Conservation (phyloP, 352 stramenopile genomes). For the Phytophthora aleatoria region DNA sequence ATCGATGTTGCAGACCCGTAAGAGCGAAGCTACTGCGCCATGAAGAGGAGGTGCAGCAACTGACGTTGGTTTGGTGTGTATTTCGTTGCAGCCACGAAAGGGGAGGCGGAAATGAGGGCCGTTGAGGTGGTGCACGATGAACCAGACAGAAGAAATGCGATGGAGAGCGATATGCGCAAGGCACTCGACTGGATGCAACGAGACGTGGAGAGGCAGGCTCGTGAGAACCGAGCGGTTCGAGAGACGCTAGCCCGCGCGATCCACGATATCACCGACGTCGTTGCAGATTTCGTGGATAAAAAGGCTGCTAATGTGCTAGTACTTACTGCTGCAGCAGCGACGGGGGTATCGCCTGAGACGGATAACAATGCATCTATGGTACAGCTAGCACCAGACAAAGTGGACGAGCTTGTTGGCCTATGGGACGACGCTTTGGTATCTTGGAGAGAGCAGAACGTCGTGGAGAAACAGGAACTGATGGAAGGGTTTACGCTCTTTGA, state of each 20-base stretch:
- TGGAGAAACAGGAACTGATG: slow-evolving; percentile 21
- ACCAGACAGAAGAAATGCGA: background rate
- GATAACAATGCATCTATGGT: slow-evolving; percentile 24
- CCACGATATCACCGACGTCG: slow-evolving; percentile 31
- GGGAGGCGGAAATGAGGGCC: background rate
- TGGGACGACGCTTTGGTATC: slow-evolving; percentile 41
- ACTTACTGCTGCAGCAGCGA: slow-evolving; percentile 18
- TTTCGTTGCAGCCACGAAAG: slow-evolving; percentile 7
- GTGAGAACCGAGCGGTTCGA: slow-evolving; percentile 35
- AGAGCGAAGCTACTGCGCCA: background rate
- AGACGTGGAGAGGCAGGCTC: slow-evolving; percentile 42
- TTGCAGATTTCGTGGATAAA: slow-evolving; percentile 28
- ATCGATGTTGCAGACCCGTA: slow-evolving; percentile 26
- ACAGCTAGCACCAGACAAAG: slow-evolving; percentile 23
- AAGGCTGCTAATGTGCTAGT: slow-evolving; percentile 12
- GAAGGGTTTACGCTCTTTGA: slow-evolving; percentile 29
- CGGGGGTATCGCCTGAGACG: slow-evolving; percentile 19
- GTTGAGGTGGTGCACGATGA: slow-evolving; percentile 1
- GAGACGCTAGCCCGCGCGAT: slow-evolving; percentile 34
- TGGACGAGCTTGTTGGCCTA: slow-evolving; percentile 25
- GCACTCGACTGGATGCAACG: slow-evolving; percentile 52
- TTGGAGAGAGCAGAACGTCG: slow-evolving; percentile 36
- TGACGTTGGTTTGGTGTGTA: slow-evolving; percentile 8
- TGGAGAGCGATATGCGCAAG: slow-evolving; percentile 33
- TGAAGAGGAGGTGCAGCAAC: background rate